Base-by-base conservation (phyloP, 306 rosid species). In the Coriaria nepalensis region DNA sequence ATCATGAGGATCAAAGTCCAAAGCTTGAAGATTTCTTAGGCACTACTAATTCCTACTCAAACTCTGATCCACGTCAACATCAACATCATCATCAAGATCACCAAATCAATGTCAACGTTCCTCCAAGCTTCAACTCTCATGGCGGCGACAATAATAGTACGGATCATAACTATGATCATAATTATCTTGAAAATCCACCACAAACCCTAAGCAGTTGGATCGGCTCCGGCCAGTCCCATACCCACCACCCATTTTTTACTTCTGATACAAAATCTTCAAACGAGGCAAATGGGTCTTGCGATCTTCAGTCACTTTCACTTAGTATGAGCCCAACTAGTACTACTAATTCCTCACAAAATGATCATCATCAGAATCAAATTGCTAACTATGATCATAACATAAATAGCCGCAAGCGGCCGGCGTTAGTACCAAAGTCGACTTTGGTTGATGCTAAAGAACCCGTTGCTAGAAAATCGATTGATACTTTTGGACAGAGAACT, bases 11-110 rank as follows among this genome's bases (percentile, higher is more conserved):
- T 43, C 75, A 72, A 37, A 77, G 84, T 33, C 96, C 98, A 47
- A 90, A 90, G 71, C 94, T 90, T 53, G 98, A 90, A 67, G 94
- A 90, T 49, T 90, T 90, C 71, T 65, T 90, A 63, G 98, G 98
- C 29, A 20, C 29, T 20, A 20, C 29, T 9, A 64, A 56, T 10
- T 75, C 94, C 39, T 88, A 88, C 79, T 75, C 95, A 8, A 88
- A 68, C 74, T 72, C 96, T 0, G 61, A 75, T 7, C 49, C 69
- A 33, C 53, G 63, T 40, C 68, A 57, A 71, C 67, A 13, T 71
- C 69, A 67, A 59, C 80, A 68, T 13, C 50, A 59, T 35, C 60
- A 73, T 6, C 73, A 58, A 32, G 61, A 66, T 10, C 29, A 62
- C 48, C 73, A 65, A 34, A 53, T 39, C 70, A 33, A 10, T 8